Percentiles rank a stretch among this genome's conserved stretches.
These are phyloP conservation scores for Xylaria acuta DNA, from an alignment of 495 filamentous ascomycete species.

Conservation along the genomic window DNA sequence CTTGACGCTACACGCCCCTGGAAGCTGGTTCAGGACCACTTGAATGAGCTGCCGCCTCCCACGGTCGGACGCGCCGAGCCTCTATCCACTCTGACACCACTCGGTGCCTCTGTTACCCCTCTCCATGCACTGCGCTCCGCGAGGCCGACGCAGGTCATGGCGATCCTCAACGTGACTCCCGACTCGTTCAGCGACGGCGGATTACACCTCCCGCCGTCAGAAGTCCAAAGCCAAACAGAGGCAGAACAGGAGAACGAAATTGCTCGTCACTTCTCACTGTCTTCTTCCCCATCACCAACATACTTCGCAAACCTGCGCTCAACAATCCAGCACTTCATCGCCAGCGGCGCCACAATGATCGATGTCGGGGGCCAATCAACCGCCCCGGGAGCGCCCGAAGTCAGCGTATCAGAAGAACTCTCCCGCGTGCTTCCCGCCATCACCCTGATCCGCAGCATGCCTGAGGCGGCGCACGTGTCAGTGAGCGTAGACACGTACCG, in stretches of 20 bases:
- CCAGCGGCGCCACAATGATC: slow-evolving; percentile 77
- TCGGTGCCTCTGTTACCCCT: slow-evolving; percentile 63
- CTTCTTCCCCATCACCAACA: slow-evolving; percentile 34
- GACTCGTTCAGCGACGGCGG: slow-evolving; percentile 98
- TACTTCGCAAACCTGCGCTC: slow-evolving; percentile 38
- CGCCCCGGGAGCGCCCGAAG: slow-evolving; percentile 70
- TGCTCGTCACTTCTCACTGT: neutral
- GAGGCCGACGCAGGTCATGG: slow-evolving; percentile 83
- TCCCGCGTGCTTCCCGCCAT: slow-evolving; percentile 80
- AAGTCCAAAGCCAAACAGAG: slow-evolving; percentile 24
- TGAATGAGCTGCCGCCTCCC: slow-evolving; percentile 65
- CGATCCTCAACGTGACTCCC: slow-evolving; percentile 92
- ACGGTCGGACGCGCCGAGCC: slow-evolving; percentile 40
- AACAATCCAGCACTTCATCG: slow-evolving; percentile 65
- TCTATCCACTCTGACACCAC: slow-evolving; percentile 71
- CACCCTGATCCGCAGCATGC: slow-evolving; percentile 70
- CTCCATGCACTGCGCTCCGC: slow-evolving; percentile 67
- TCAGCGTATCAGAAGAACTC: slow-evolving; percentile 75
- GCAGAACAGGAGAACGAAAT: neutral
- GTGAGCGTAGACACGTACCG: slow-evolving; percentile 95
- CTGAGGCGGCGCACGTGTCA: slow-evolving; percentile 64
- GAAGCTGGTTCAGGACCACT: slow-evolving; percentile 62
- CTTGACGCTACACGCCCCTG: slow-evolving; percentile 56
- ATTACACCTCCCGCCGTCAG: slow-evolving; percentile 49
- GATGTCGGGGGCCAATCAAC: slow-evolving; percentile 95